Base-by-base conservation (phyloP, 345 rosid species). In the rapeseed (Brassica napus) region DNA sequence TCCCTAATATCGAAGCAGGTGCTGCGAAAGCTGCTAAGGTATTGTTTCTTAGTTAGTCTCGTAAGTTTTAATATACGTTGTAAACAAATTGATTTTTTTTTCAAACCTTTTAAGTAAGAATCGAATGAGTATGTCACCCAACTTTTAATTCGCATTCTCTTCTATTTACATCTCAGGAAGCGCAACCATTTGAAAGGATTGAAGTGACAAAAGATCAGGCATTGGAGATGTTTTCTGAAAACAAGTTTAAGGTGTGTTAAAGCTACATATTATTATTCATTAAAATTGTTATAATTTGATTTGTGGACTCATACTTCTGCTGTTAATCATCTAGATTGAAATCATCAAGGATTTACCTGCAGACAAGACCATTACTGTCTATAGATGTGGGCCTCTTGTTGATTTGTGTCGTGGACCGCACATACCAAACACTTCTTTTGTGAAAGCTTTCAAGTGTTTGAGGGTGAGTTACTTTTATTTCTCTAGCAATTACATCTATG, bases 331-430 rank as follows among this genome's bases (percentile, higher is more conserved):
- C 82, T 84, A 96, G 99, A 88, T 90, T 73, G 99, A 96, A 83
- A 89, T 96, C 83, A 96, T 96, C 83, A 88, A 79, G 1, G 97
- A 85, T 39, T 89, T 96, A 81, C 94, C 98, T 68, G 88, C 82
- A 1, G 97, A 92, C 86, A 90, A 93, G 82, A 93, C 97, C 68
- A 93, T 93, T 79, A 93, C 98, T 4, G 98, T 96, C 37, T 96
- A 93, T 79, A 86, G 99, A 86, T 96, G 99, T 71, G 99, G 99
- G 11, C 97, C 97, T 44, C 82, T 93, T 86, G 94, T 93, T 55
- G 99, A 96, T 84, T 82, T 96, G 73, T 96, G 99, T 76, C 98
- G 99, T 76, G 98, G 99, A 49, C 99, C 99, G 63, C 99, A 96
- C 84, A 96, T 96, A 84, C 99, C 99, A 23, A 96, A 87, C 79